phyloP scores from a whole-genome alignment of 2,329 filamentous ascomycete species.

The Sclerotinia sclerotiorum region DNA sequence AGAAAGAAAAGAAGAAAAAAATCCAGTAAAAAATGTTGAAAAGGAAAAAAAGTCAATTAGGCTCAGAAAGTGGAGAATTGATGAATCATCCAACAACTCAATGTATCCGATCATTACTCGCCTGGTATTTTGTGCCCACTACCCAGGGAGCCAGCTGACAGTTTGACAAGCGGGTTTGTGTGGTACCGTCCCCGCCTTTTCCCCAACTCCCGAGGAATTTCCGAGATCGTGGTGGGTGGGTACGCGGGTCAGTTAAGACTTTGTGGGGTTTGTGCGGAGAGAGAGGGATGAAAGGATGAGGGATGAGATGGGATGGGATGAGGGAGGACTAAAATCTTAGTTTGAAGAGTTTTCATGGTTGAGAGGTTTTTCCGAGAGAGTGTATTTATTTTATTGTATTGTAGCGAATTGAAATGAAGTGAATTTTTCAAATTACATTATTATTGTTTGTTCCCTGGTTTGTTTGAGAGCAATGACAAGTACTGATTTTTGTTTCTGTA shows the following conservation, averaged over 20 bases:
- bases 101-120: neutral
- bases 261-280: neutral
- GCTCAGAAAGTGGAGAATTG: neutral
- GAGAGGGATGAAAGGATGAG: too few relatives aligned
- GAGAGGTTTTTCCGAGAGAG: too few relatives aligned
- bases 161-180: too few relatives aligned
- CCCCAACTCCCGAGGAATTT: slow-evolving; percentile 4
- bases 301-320: too few relatives aligned
- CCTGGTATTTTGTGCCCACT: neutral
- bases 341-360: too few relatives aligned
- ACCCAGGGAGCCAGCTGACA: too few relatives aligned
- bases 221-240: neutral
- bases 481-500: neutral
- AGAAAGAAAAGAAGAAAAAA: neutral
- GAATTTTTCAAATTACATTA: too few relatives aligned
- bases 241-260: neutral
- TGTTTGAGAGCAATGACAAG: neutral
- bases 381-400: too few relatives aligned
- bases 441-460: too few relatives aligned
- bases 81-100: neutral
- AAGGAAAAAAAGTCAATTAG: neutral
- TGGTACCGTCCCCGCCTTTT: slow-evolving; percentile 2
- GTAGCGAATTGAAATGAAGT: too few relatives aligned
- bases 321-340: too few relatives aligned
- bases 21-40: too few relatives aligned